A percentile compares a stretch with the other conserved stretches of the same genome.
These are phyloP conservation scores for Anaeromyces robustus DNA, from an alignment of 192 early-diverging fungal genomes.

Conservation along the genomic window DNA sequence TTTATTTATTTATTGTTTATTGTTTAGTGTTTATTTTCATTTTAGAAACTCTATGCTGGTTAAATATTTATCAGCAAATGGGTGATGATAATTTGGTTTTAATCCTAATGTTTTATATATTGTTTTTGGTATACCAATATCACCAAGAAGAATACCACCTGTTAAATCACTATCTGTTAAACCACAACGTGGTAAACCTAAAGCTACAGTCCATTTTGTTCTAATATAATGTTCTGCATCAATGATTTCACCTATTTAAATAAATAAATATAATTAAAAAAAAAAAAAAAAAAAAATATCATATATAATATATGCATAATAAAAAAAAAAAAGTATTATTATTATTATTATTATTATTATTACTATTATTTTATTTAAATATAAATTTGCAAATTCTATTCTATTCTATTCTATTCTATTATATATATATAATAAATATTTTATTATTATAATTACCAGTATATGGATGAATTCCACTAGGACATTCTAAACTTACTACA, in stretches of 20 bases:
- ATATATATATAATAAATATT: too few species aligned
- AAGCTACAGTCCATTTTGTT: slow-evolving; percentile 62
- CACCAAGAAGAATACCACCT: slow-evolving; percentile 62
- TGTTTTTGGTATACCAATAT: slow-evolving; percentile 50
- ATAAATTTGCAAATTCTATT: too few species aligned
- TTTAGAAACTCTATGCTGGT: background rate
- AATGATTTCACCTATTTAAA: slow-evolving; percentile 22
- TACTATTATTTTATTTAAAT: too few species aligned
- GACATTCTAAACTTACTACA: background rate
- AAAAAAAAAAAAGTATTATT: too few species aligned
- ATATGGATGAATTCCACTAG: background rate
- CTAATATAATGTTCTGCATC: slow-evolving; percentile 32
- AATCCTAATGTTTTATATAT: slow-evolving; percentile 26
- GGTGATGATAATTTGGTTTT: background rate
- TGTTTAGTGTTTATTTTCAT: background rate
- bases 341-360: too few species aligned
- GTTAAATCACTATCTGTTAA: slow-evolving; percentile 32
- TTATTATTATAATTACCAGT: background rate
- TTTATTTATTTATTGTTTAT: too few species aligned
- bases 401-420: too few species aligned
- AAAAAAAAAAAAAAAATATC: too few species aligned
- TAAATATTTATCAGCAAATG: background rate
- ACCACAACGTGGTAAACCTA: slow-evolving; percentile 54
- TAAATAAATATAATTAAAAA: background rate
- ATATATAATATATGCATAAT: too few species aligned